phyloP scores from a whole-genome alignment of 345 rosid species.

The Triadica sebifera region DNA sequence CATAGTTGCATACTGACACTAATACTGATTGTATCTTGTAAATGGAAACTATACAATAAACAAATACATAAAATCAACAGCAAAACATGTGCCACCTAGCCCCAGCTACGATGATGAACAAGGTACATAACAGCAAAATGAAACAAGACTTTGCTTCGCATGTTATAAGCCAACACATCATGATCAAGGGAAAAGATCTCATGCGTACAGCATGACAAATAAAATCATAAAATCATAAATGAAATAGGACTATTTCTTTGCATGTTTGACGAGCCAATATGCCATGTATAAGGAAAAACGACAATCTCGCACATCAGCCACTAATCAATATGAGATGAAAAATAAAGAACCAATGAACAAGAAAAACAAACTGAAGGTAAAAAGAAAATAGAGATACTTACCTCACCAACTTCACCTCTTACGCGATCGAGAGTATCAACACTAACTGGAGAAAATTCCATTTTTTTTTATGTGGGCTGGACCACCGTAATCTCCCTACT shows the following conservation, averaged over 20 bases:
- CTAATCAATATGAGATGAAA: neutral
- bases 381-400: slow-evolving; percentile 26
- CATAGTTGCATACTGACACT: neutral
- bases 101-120: neutral
- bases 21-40: neutral
- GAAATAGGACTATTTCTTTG: neutral
- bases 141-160: neutral
- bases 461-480: too few species aligned
- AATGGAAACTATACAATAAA: neutral
- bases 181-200: too few species aligned
- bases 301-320: neutral
- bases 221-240: too few species aligned
- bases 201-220: too few species aligned
- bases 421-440: slow-evolving; percentile 89
- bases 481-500: too few species aligned
- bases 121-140: neutral
- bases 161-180: too few species aligned
- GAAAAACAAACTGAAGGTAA: slow-evolving; percentile 1
- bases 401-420: slow-evolving; percentile 96
- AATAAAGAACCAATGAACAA: too few species aligned
- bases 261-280: neutral
- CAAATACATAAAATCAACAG: neutral
- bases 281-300: slow-evolving; percentile 6
- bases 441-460: slow-evolving; percentile 94
- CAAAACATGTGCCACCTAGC: neutral